Evolutionary conservation across 1,284 basidiomycete species (phyloP).

Genomic region (Kwoniella shivajii): DNA sequence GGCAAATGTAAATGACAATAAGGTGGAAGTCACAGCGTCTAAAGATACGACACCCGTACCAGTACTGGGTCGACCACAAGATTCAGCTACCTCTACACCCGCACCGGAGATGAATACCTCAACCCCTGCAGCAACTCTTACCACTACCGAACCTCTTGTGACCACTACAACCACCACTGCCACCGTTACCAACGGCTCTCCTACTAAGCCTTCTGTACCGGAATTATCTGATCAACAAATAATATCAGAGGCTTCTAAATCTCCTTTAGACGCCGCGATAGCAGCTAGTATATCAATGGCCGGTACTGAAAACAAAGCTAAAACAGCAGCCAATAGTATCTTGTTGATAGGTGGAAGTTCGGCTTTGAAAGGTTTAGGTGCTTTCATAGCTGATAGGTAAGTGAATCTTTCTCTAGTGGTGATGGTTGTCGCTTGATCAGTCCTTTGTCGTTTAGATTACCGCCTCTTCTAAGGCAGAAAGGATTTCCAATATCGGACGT

Average conservation of each 20-base stretch:
- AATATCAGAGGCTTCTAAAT: slow-evolving; percentile 77
- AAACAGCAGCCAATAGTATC: slow-evolving; percentile 84
- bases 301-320: slow-evolving; percentile 84
- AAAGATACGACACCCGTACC: not conserved
- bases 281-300: slow-evolving; percentile 85
- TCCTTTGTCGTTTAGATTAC: slow-evolving; percentile 43
- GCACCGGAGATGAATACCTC: not conserved
- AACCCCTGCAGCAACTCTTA: not conserved
- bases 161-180: not conserved
- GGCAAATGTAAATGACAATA: not conserved
- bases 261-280: slow-evolving; percentile 91
- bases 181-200: not conserved
- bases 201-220: not conserved
- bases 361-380: slow-evolving; percentile 53
- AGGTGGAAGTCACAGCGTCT: not conserved
- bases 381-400: slow-evolving; percentile 50
- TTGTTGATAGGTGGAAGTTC: slow-evolving; percentile 82
- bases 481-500: slow-evolving; percentile 85
- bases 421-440: no score
- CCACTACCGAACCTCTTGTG: not conserved
- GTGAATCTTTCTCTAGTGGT: slow-evolving; percentile 8
- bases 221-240: slow-evolving; percentile 18
- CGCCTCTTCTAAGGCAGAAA: slow-evolving; percentile 72
- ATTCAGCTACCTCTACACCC: slow-evolving; percentile 10
- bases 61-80: not conserved